A percentile compares a stretch with the other conserved stretches of the same genome.
phyloP scores from a whole-genome alignment of 1,284 basidiomycete species.

The Rhodotorula sp. region DNA sequence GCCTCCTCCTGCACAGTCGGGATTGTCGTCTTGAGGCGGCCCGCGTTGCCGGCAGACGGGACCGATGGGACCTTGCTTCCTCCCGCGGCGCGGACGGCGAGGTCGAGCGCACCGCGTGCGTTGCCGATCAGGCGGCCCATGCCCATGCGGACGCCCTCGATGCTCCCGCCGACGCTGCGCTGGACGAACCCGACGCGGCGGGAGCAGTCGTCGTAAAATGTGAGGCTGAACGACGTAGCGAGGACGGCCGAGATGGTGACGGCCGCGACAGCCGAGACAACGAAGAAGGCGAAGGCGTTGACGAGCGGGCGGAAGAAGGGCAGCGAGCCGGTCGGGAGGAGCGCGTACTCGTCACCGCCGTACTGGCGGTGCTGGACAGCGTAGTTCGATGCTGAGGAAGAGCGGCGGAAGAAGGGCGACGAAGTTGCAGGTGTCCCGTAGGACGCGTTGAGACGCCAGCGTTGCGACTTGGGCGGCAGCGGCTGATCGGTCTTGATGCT shows the following conservation, averaged over 20 bases:
- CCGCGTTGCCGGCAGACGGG: neutral
- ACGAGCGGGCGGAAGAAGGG: conserved; percentile 27
- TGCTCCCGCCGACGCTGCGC: conserved; percentile 15
- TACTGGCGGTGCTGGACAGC: conserved; percentile 2
- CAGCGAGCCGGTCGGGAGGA: neutral
- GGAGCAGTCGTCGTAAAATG: conserved; percentile 37
- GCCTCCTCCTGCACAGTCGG: neutral
- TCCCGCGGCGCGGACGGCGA: conserved; percentile 20
- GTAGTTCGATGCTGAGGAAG: neutral
- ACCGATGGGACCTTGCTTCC: too few relatives aligned
- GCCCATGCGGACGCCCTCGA: conserved; percentile 25
- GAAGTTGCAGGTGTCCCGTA: neutral
- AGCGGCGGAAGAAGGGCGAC: neutral
- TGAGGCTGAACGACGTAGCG: conserved; percentile 28
- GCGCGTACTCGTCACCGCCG: neutral
- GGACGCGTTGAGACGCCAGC: neutral
- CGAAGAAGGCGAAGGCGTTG: conserved; percentile 28
- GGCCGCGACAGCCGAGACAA: conserved; percentile 29
- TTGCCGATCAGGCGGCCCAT: conserved; percentile 31
- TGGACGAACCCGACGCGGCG: conserved; percentile 15
- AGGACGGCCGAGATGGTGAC: conserved; percentile 33
- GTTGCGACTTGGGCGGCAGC: neutral
- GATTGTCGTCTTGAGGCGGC: neutral
- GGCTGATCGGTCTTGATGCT: neutral
- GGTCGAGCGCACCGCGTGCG: conserved; percentile 27